A percentile compares a stretch with the other conserved stretches of the same genome.
Conservation (phyloP, 2,329 filamentous ascomycete species). For the Claviceps sp. region DNA sequence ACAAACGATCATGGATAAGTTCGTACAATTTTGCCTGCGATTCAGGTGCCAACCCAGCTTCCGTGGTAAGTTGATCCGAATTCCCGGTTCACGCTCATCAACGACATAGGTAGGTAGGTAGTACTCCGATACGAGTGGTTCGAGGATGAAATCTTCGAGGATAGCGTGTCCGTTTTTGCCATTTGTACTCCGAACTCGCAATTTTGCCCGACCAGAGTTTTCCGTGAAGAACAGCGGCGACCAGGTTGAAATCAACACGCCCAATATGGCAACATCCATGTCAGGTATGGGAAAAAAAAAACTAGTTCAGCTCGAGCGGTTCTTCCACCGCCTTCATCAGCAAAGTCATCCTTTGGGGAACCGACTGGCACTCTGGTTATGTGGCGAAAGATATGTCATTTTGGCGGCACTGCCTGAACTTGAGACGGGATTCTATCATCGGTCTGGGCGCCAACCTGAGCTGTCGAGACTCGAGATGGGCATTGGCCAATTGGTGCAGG, state of each 20-base stretch:
- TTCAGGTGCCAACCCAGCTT: slow-evolving; percentile 1
- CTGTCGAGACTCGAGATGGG: slow-evolving; percentile 47
- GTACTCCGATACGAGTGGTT: slow-evolving; percentile 50
- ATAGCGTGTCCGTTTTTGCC: slow-evolving; percentile 47
- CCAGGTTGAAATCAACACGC: too few species aligned
- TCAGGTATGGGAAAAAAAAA: too few species aligned
- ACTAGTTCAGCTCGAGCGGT: too few species aligned
- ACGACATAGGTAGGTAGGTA: slow-evolving; percentile 21
- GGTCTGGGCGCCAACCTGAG: slow-evolving; percentile 38
- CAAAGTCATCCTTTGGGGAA: too few species aligned
- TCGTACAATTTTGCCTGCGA: slow-evolving; percentile 1
- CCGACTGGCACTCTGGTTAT: too few species aligned
- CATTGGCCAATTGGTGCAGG: slow-evolving; percentile 55
- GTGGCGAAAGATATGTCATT: too few species aligned
- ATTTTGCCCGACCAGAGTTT: slow-evolving; percentile 7
- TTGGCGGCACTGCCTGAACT: too few species aligned
- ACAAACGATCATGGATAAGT: slow-evolving; percentile 1
- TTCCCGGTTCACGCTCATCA: slow-evolving; percentile 48
- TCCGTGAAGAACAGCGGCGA: too few species aligned
- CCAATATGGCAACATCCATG: too few species aligned
- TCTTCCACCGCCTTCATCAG: too few species aligned
- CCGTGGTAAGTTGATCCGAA: slow-evolving; percentile 10
- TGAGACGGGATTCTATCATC: slow-evolving; percentile 13
- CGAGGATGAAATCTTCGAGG: slow-evolving; percentile 44
- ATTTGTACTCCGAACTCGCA: slow-evolving; percentile 27